Evolutionary conservation across 2,329 filamentous ascomycete genomes (phyloP).

Genomic region (Alternaria sp.): DNA sequence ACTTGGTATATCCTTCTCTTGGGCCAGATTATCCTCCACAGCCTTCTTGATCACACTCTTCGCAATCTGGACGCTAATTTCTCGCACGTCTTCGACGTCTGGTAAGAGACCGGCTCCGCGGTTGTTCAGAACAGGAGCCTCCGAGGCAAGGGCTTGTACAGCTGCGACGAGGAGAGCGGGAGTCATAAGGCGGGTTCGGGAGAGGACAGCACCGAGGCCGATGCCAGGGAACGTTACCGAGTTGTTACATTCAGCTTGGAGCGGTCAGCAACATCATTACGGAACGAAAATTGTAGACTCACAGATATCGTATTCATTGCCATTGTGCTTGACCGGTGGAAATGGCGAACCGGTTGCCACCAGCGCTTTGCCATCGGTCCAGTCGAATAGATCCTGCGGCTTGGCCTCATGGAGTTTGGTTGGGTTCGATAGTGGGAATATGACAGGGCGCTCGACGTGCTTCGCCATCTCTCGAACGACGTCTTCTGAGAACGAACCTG

Average conservation of each 20-base stretch:
- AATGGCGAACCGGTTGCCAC: constrained; percentile 88
- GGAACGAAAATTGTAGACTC: constrained; percentile 23
- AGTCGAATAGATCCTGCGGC: constrained; percentile 75
- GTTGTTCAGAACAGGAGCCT: constrained; percentile 73
- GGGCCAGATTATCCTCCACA: constrained; percentile 71
- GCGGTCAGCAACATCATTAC: constrained; percentile 8
- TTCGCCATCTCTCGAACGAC: constrained; percentile 77
- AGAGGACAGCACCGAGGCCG: constrained; percentile 78
- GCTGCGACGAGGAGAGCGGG: constrained; percentile 84
- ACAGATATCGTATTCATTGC: constrained; percentile 62
- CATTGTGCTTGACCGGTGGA: constrained; percentile 69
- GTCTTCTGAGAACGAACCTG: constrained; percentile 76
- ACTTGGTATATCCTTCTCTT: constrained; percentile 69
- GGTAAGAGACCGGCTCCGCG: constrained; percentile 71
- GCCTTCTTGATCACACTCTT: constrained; percentile 75
- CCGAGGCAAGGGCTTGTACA: constrained; percentile 72
- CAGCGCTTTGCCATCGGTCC: constrained; percentile 79
- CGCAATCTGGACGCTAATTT: constrained; percentile 80
- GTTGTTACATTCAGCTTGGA: constrained; percentile 83
- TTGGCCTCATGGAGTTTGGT: constrained; percentile 83
- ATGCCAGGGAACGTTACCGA: constrained; percentile 85
- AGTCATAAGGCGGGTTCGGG: constrained; percentile 69
- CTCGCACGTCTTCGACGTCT: constrained; percentile 74
- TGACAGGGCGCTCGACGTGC: constrained; percentile 78
- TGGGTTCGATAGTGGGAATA: constrained; percentile 86